Evolutionary conservation across 78 protist species (phyloP).

Genomic region (Dictyostelium capitatum): DNA sequence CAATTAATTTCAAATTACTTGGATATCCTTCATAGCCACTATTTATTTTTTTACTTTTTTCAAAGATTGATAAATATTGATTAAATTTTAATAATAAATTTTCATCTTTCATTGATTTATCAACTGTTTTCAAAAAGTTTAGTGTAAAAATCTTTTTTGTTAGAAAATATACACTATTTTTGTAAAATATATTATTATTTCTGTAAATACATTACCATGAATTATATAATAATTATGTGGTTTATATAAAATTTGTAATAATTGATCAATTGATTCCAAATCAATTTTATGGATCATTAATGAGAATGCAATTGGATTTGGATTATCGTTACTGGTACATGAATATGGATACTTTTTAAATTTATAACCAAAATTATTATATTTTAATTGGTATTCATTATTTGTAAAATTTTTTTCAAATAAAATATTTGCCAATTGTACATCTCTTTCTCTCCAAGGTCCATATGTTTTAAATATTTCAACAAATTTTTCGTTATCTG

Average conservation of each 20-base stretch:
- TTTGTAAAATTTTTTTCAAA: neutral
- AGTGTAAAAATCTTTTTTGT: too few relatives aligned
- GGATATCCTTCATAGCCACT: neutral
- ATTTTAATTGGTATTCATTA: neutral
- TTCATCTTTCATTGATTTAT: neutral
- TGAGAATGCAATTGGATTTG: constrained; percentile 8
- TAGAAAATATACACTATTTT: too few relatives aligned
- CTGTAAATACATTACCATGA: too few relatives aligned
- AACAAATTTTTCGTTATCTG: neutral
- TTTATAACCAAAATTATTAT: neutral
- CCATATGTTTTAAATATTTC: constrained; percentile 10
- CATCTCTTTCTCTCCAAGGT: constrained; percentile 17
- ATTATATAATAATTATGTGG: constrained; percentile 38
- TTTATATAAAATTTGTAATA: constrained; percentile 11
- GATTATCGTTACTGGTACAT: neutral
- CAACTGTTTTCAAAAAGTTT: too few relatives aligned
- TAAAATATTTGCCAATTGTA: neutral
- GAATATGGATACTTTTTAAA: neutral
- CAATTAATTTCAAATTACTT: constrained; percentile 7
- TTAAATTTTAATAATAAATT: too few relatives aligned
- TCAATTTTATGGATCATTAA: neutral
- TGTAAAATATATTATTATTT: too few relatives aligned
- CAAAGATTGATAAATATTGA: too few relatives aligned
- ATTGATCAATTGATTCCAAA: neutral
- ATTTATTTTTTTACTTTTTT: neutral